Conservation (phyloP, 1,284 basidiomycete genomes). For the Fistulinella staudtii region DNA sequence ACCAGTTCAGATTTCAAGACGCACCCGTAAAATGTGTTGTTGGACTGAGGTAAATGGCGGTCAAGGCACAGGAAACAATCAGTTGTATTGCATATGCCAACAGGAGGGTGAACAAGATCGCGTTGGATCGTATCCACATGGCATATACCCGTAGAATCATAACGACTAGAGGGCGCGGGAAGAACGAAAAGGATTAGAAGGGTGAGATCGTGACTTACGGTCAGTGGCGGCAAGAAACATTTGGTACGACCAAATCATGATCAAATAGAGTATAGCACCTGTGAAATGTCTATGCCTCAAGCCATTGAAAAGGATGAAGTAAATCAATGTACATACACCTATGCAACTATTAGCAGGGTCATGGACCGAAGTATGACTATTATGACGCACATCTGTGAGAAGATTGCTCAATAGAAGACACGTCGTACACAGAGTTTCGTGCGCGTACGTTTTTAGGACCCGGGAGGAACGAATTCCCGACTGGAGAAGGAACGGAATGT, state of each 20-base stretch:
- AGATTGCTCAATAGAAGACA: not conserved
- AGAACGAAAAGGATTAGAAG: not conserved
- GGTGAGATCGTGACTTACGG: not conserved
- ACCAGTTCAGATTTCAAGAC: not conserved
- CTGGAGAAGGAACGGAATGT: not conserved
- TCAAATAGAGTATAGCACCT: not conserved
- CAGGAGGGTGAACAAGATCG: not conserved
- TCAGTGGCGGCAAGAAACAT: not conserved
- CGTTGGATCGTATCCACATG: not conserved
- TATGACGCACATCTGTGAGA: not conserved
- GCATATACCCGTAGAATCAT: not conserved
- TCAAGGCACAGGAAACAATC: not conserved
- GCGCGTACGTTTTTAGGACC: not conserved
- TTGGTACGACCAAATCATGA: not conserved
- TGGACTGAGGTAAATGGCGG: not conserved
- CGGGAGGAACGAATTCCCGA: not conserved
- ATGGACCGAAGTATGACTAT: not conserved
- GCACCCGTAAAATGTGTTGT: not conserved
- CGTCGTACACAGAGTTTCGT: too few species aligned
- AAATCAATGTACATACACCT: not conserved
- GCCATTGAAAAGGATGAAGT: not conserved
- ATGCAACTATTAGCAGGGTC: not conserved
- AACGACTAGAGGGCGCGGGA: not conserved
- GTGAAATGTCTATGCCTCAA: not conserved
- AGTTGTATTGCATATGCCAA: not conserved